Evolutionary conservation across 257 asterid species (phyloP), one percentile per base, ranked within the genome.

Genomic region (Voacanga thouarsii): DNA sequence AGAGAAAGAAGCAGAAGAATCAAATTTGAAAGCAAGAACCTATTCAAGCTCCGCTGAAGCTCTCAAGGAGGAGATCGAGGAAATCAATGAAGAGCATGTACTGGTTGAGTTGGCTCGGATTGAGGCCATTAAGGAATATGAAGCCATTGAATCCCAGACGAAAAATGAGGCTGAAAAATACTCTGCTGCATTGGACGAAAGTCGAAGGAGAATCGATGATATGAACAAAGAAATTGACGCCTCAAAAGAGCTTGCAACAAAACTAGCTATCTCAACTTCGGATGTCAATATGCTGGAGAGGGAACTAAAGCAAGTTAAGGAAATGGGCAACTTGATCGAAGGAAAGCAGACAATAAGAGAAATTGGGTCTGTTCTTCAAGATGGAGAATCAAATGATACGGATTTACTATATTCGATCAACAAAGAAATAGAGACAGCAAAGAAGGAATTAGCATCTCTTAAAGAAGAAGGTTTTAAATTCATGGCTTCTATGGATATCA

Each of bases 31-130:
- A 83, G 72, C 77, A 41, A 74, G 72, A 70, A 60, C 88, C 70
- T 68, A 47, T 66, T 51, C 83, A 72, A 83, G 85, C 71, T 79
- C 85, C 4, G 80, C 86, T 19, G 88, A 84, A 50, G 75, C 79
- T 19, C 91, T 94, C 26, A 77, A 75, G 72, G 73, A 79, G 81
- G 89, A 89, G 84, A 88, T 93, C 12, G 97, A 90, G 79, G 90
- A 87, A 75, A 78, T 87, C 51, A 84, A 87, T 9, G 98, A 93
- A 87, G 97, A 95, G 84, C 91, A 88, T 64, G 92, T 95, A 74
- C 86, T 93, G 69, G 97, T 90, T 67, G 99, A 95, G 90, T 79
- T 95, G 86, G 99, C 99, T 21, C 84, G 92, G 78, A 88, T 95
- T 15, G 99, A 93, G 80, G 96, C 98, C 24, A 30, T 89, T 49